Evolutionary conservation across 2,329 filamentous ascomycete genomes (phyloP), one percentile per base, ranked within the genome.

Genomic region (Penicillium polonicum): DNA sequence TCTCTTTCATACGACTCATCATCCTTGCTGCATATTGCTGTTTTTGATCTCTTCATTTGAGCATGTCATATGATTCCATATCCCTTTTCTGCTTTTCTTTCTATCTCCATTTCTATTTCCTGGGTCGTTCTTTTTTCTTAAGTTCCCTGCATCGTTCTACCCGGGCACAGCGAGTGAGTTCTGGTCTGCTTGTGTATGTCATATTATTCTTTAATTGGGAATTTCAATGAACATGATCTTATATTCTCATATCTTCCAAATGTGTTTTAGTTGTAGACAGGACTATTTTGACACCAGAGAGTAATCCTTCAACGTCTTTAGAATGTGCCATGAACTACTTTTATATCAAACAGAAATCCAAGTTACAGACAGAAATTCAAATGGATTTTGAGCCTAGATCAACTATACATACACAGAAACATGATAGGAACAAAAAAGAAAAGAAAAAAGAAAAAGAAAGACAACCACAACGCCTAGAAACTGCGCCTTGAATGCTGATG

Each of bases 151-250:
- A 66, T 64, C 54, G 13, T 59, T 64, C 49, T 60, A 51, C 12
- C 46, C 59, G 60, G 62, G 66, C 65, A 68, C 65, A 67, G 65
- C 65, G 65, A 60, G 64, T 66, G 65, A 66, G 64, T 67, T 66
- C 52, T 65, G 64, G 62, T 60, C 52, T 57, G 49, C 53, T 63
- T 65, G 51, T 65, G 57, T 65, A 63, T 65, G 62, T 65, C 60
- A 59, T 60, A 61, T 60, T 60, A 60, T 64, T 45, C 42, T 36
- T 50, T 55, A 52, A 51, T 48, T 43, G 52, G 46, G 55, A 60
- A 59, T 55, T 46, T 52, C 59, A 63, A 66, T 65, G 59, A 58
- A 67, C 56, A 65, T 58, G 56, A 60, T 55, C 33, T 60, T 48
- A 51, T 39, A 58, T 57, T 50, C 31, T 21, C 29, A 45, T 41